Conservation (phyloP, 2,329 filamentous ascomycete genomes). For the Colletotrichum sp. region DNA sequence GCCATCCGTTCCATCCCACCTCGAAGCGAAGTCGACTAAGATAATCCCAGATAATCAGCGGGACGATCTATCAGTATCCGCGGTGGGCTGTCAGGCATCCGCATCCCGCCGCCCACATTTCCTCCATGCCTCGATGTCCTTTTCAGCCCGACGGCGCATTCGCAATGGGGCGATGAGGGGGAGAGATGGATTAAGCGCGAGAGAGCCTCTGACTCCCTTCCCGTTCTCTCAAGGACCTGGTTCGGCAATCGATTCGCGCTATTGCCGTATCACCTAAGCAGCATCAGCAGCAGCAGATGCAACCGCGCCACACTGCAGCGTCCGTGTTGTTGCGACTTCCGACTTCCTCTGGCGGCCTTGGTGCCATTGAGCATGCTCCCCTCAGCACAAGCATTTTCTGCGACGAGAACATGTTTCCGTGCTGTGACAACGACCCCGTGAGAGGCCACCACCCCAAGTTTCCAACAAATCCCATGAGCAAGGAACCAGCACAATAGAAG, state of each 20-base stretch:
- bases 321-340: conserved; percentile 8
- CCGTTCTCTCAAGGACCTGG: not conserved
- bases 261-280: conserved; percentile 15
- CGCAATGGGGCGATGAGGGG: not conserved
- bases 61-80: not conserved
- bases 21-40: not conserved
- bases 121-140: not conserved
- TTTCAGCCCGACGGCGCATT: not conserved
- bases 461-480: not conserved
- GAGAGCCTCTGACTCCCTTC: not conserved
- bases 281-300: not conserved
- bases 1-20: not conserved
- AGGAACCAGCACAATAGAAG: not conserved
- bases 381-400: conserved; percentile 7
- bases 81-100: conserved; percentile 8
- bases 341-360: not conserved
- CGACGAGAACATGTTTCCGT: conserved; percentile 5
- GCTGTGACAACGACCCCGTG: not conserved
- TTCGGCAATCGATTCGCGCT: conserved; percentile 1
- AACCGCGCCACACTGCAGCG: conserved; percentile 8
- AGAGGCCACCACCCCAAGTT: not conserved
- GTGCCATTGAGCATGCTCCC: not conserved
- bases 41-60: not conserved
- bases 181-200: not conserved
- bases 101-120: not conserved